Percentiles rank a stretch among this genome's conserved stretches.
Conservation (phyloP, 805 yeast species). For the Torulaspora indica region DNA sequence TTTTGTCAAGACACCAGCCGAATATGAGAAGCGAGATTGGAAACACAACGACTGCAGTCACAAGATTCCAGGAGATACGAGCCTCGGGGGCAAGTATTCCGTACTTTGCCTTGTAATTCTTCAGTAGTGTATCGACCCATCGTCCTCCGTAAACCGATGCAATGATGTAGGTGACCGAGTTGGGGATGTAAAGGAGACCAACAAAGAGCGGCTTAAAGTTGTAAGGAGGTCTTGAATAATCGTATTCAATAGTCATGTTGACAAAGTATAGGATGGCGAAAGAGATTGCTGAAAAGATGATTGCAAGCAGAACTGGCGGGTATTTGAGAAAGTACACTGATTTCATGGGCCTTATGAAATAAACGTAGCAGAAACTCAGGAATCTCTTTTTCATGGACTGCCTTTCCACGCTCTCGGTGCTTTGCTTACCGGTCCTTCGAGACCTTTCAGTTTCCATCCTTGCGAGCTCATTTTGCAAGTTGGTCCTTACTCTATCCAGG, state of each 20-base stretch:
- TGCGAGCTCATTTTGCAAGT: conserved; percentile 26
- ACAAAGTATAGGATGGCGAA: conserved; percentile 68
- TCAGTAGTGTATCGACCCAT: conserved; percentile 65
- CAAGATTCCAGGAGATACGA: conserved; percentile 69
- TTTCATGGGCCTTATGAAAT: conserved; percentile 54
- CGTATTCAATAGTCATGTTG: conserved; percentile 66
- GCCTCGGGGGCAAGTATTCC: conserved; percentile 73
- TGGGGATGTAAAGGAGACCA: conserved; percentile 78
- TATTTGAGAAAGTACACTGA: conserved; percentile 56
- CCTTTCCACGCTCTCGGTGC: not conserved
- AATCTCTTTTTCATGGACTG: conserved; percentile 12
- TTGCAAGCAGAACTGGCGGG: conserved; percentile 70
- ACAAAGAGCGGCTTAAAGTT: conserved; percentile 58
- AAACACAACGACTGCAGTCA: conserved; percentile 55
- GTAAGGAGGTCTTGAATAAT: conserved; percentile 62
- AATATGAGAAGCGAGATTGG: conserved; percentile 66
- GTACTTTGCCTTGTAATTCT: conserved; percentile 50
- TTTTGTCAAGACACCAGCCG: conserved; percentile 75
- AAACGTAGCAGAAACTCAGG: conserved; percentile 41
- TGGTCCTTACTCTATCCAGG: conserved; percentile 23
- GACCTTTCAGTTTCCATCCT: conserved; percentile 14
- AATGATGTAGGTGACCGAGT: conserved; percentile 67
- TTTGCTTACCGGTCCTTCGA: not conserved
- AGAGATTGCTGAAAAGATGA: conserved; percentile 63
- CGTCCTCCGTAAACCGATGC: conserved; percentile 79